These are phyloP conservation scores for Ammopiptanthus mongolicus DNA, from an alignment of 306 rosid species.

Conservation along the genomic window DNA sequence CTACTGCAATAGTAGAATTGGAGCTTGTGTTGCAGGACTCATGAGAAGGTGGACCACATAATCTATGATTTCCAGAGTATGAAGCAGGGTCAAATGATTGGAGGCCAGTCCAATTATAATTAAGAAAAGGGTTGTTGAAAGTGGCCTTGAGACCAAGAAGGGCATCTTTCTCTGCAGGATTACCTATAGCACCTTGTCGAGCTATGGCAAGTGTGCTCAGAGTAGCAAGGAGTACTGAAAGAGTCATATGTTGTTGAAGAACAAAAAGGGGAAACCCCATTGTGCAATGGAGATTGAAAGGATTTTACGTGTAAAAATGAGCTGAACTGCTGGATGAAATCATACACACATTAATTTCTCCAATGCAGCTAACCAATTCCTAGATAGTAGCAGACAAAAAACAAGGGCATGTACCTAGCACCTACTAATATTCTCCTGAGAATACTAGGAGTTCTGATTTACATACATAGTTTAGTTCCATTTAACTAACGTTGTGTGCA, in stretches of 20 bases:
- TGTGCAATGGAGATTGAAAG: conserved; percentile 12
- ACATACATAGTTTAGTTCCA: conserved; percentile 9
- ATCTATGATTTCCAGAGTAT: too few relatives aligned
- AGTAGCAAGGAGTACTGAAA: conserved; percentile 7
- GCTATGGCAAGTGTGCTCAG: conserved; percentile 17
- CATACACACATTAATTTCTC: neutral
- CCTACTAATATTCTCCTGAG: conserved; percentile 25
- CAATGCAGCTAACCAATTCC: conserved; percentile 2
- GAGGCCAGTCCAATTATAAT: conserved; percentile 34
- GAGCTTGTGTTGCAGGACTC: too few relatives aligned
- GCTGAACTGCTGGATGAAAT: neutral
- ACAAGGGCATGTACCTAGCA: conserved; percentile 24
- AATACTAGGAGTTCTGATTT: conserved; percentile 12
- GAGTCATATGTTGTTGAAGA: neutral
- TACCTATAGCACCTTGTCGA: conserved; percentile 6
- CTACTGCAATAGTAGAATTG: neutral
- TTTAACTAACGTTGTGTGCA: neutral
- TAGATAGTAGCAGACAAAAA: conserved; percentile 25
- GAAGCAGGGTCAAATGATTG: too few relatives aligned
- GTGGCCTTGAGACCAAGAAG: conserved; percentile 32
- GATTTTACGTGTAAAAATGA: neutral
- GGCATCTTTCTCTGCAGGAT: conserved; percentile 35
- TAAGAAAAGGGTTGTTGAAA: conserved; percentile 33
- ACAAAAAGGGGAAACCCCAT: conserved; percentile 17
- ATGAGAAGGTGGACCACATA: too few relatives aligned